Conservation (phyloP, 495 filamentous ascomycete species). For the Aspergillus cavernicola region DNA sequence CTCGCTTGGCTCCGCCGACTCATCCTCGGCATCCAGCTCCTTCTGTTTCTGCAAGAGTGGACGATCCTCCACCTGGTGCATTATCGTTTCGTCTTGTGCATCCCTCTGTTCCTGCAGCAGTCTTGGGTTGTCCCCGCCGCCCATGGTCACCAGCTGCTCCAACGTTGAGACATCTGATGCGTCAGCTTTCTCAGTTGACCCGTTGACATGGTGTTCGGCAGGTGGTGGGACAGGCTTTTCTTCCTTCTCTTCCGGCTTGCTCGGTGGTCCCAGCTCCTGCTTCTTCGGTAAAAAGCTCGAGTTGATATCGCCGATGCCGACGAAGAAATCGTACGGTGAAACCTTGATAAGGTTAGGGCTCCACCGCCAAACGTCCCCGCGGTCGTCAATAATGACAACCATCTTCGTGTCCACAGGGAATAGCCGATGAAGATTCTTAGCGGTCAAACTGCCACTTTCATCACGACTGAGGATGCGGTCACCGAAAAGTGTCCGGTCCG, state of each 20-base stretch:
- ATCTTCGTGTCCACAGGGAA: conserved; percentile 98
- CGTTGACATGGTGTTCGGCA: conserved; percentile 39
- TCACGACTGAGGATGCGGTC: conserved; percentile 93
- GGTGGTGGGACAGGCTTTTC: conserved; percentile 20
- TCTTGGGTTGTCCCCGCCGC: conserved; percentile 66
- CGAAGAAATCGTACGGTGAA: conserved; percentile 92
- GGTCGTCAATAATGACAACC: conserved; percentile 98
- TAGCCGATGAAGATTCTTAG: conserved; percentile 84
- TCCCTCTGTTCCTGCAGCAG: conserved; percentile 69
- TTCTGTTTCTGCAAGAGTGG: conserved; percentile 87
- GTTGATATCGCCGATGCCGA: conserved; percentile 98
- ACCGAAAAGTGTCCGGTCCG: conserved; percentile 82
- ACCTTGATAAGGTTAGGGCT: conserved; percentile 93
- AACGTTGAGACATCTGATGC: conserved; percentile 52
- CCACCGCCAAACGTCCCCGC: conserved; percentile 97
- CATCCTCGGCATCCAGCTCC: conserved; percentile 78
- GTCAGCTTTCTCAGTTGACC: conserved; percentile 27
- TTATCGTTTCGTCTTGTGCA: conserved; percentile 78
- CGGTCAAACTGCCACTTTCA: conserved; percentile 87
- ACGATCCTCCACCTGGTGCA: conserved; percentile 82
- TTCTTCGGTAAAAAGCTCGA: conserved; percentile 92
- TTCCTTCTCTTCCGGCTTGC: conserved; percentile 14
- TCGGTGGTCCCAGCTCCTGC: conserved; percentile 56
- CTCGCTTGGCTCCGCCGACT: conserved; percentile 49
- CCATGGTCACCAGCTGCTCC: conserved; percentile 74